Conservation (phyloP, 2,329 filamentous ascomycete species). For the Sphaerulina musiva region DNA sequence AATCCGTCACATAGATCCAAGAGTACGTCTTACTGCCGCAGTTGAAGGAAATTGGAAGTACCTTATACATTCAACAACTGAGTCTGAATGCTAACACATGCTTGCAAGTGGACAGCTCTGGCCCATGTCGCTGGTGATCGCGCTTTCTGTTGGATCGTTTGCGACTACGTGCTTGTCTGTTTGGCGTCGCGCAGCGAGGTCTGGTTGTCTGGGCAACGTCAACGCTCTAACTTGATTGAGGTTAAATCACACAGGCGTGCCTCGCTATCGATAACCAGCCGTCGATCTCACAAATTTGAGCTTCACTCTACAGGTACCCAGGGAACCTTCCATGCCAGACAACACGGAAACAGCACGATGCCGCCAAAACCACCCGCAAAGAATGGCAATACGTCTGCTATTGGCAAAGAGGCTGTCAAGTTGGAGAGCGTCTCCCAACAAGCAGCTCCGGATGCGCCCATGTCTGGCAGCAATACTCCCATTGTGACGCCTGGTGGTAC, state of each 20-base stretch:
- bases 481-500: constrained; percentile 9
- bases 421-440: neutral
- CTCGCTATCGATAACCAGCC: neutral
- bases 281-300: constrained; percentile 1
- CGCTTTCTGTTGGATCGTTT: neutral
- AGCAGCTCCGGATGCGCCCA: neutral
- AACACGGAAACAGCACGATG: constrained; percentile 4
- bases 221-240: neutral
- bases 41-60: constrained; percentile 8
- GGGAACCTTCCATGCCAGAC: neutral
- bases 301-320: neutral
- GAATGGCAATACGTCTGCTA: neutral
- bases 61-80: constrained; percentile 12
- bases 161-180: neutral
- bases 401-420: neutral
- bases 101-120: neutral
- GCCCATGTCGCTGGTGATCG: neutral
- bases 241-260: neutral
- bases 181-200: neutral
- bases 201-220: neutral
- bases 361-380: constrained; percentile 6
- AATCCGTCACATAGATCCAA: constrained; percentile 15
- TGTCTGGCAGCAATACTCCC: constrained; percentile 8
- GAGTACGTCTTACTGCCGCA: constrained; percentile 11
- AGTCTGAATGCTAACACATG: neutral